Conservation (phyloP, 129 eudicot species). For the Solidago caesia region DNA sequence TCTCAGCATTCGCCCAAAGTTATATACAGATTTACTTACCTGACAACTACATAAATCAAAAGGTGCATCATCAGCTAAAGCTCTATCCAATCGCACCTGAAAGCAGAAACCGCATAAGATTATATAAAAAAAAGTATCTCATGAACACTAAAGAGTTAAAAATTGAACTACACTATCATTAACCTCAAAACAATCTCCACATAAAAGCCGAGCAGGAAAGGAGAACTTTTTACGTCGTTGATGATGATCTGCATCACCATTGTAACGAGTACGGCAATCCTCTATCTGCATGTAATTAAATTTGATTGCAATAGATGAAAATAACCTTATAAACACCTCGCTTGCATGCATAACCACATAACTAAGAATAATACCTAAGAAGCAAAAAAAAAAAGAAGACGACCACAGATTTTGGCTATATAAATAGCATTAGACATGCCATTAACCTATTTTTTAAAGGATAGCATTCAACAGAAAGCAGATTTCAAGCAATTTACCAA, state of each 20-base stretch:
- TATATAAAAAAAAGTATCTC: not conserved
- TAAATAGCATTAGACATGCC: not conserved
- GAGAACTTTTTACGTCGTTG: conserved; percentile 94
- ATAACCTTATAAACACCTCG: not conserved
- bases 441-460: not conserved
- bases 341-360: not conserved
- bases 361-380: not conserved
- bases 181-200: conserved; percentile 99
- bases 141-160: not conserved
- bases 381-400: not conserved
- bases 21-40: conserved; percentile 38
- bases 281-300: conserved; percentile 62
- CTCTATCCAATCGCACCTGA: conserved; percentile 81
- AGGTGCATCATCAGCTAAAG: conserved; percentile 87
- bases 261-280: conserved; percentile 96
- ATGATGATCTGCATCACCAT: conserved; percentile 99
- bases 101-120: conserved; percentile 14
- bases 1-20: not conserved
- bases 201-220: conserved; percentile 89
- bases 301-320: conserved; percentile 6
- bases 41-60: conserved; percentile 96
- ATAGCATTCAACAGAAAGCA: not conserved
- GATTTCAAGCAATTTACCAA: conserved; percentile 50
- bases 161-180: conserved; percentile 11
- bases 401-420: not conserved